phyloP scores from a whole-genome alignment of 805 yeast genomes.

The Candida sphagnicola region DNA sequence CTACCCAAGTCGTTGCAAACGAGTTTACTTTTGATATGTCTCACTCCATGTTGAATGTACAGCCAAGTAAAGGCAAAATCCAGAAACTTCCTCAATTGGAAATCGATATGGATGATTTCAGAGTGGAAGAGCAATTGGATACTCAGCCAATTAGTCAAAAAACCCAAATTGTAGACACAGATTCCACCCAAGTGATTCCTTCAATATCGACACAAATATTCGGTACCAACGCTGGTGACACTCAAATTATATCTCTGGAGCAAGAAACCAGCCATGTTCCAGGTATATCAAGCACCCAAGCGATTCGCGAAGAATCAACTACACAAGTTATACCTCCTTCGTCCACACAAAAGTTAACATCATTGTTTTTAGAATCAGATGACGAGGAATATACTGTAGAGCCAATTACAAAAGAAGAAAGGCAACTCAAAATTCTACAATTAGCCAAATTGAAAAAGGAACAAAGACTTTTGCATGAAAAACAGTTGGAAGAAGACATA shows the following conservation, averaged over 20 bases:
- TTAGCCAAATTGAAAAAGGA: slow-evolving; percentile 17
- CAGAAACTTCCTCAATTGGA: slow-evolving; percentile 33
- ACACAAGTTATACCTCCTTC: not conserved
- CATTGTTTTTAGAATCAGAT: slow-evolving; percentile 6
- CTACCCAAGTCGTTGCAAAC: not conserved
- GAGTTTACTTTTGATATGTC: not conserved
- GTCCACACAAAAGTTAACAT: not conserved
- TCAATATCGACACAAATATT: not conserved
- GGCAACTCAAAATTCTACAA: slow-evolving; percentile 13
- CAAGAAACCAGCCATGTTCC: too few relatives aligned
- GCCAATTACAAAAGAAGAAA: slow-evolving; percentile 13
- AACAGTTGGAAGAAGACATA: slow-evolving; percentile 27
- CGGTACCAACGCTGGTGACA: slow-evolving; percentile 1
- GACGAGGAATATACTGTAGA: slow-evolving; percentile 3
- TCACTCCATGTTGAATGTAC: not conserved
- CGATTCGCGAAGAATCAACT: slow-evolving; percentile 5
- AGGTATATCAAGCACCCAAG: too few relatives aligned
- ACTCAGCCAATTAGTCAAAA: not conserved
- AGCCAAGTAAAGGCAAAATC: slow-evolving; percentile 5
- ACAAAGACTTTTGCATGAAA: slow-evolving; percentile 14
- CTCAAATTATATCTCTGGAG: not conserved
- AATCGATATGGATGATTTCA: slow-evolving; percentile 13
- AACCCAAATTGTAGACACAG: slow-evolving; percentile 5
- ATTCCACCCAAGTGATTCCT: not conserved
- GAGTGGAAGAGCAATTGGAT: not conserved